Evolutionary conservation across 2,329 filamentous ascomycete genomes (phyloP).

Genomic region (Colletotrichum sp.): DNA sequence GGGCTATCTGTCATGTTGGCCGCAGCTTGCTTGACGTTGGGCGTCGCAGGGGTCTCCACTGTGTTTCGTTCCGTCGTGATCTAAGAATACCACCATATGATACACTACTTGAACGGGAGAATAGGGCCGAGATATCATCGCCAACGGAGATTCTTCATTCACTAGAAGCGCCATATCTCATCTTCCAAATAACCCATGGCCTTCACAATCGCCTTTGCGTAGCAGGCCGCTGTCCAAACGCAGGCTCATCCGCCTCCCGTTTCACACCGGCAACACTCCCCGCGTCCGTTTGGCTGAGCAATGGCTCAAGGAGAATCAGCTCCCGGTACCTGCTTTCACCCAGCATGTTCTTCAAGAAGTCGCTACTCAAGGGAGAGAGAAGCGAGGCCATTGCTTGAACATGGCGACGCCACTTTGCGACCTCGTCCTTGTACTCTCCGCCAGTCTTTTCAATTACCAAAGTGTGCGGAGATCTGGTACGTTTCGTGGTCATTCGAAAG

Average conservation of each 20-base stretch:
- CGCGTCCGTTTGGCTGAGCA: not conserved
- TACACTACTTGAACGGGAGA: not conserved
- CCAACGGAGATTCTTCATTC: not conserved
- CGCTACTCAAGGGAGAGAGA: not conserved
- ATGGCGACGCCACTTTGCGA: not conserved
- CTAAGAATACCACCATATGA: not conserved
- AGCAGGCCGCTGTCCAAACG: not conserved
- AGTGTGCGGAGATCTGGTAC: not conserved
- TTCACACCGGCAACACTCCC: not conserved
- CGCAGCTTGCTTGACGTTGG: not conserved
- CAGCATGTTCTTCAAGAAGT: not conserved
- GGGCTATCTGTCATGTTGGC: not conserved
- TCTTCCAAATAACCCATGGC: not conserved
- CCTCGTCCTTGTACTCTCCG: not conserved
- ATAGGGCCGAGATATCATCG: not conserved
- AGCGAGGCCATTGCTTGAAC: not conserved
- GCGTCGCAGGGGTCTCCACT: not conserved
- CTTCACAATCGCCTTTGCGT: not conserved
- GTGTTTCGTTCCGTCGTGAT: not conserved
- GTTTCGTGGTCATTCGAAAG: not conserved
- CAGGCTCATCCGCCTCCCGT: not conserved
- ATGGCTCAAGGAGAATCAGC: not conserved
- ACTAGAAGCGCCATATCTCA: not conserved
- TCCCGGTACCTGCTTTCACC: not conserved
- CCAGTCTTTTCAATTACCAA: not conserved